phyloP scores from a whole-genome alignment of 129 eudicot species.

The Centaurea solstitialis region DNA sequence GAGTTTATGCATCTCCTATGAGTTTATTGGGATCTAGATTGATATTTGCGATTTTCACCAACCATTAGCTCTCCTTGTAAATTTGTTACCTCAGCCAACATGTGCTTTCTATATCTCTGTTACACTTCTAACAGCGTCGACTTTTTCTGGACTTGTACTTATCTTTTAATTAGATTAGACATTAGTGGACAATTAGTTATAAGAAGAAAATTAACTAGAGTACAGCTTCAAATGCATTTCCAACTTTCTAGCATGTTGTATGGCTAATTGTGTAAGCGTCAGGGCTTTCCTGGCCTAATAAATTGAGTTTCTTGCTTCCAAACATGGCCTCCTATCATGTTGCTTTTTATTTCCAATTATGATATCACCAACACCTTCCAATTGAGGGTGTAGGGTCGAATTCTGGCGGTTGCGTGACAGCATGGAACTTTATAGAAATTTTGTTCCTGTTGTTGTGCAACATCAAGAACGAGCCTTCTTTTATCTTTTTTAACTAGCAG shows the following conservation, averaged over 20 bases:
- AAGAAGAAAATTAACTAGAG: background rate
- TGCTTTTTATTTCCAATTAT: background rate
- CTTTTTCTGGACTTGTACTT: background rate
- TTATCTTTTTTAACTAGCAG: background rate
- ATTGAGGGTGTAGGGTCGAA: background rate
- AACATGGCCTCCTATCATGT: background rate
- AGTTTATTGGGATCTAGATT: background rate
- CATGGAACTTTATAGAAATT: background rate
- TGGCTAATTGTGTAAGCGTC: background rate
- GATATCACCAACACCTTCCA: background rate
- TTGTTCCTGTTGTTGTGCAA: background rate
- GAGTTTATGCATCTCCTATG: background rate
- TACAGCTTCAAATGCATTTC: background rate
- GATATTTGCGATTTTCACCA: background rate
- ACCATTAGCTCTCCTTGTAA: background rate
- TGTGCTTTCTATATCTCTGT: background rate
- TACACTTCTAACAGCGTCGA: background rate
- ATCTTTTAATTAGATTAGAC: background rate
- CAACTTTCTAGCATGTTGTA: background rate
- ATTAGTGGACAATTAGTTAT: background rate
- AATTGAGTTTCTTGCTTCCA: background rate
- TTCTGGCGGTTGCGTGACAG: background rate
- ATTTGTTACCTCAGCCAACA: background rate
- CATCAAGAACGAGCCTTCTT: background rate
- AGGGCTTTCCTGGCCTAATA: background rate